Conservation (phyloP, 805 yeast genomes). For the Hanseniaspora vineae region DNA sequence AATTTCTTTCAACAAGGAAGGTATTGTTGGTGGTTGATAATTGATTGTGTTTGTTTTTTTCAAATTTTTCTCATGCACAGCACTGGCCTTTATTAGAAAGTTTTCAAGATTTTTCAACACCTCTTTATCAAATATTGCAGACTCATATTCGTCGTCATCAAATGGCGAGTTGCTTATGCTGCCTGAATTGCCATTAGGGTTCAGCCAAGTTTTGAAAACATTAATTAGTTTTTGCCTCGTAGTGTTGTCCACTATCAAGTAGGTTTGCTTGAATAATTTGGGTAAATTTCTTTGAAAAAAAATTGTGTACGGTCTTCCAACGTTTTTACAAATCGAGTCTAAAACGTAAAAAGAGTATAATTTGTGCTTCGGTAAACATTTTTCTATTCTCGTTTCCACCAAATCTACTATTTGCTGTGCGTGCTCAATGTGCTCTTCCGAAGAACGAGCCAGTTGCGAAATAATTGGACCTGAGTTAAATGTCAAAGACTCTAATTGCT, state of each 20-base stretch:
- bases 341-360: slow-evolving; percentile 71
- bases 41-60: slow-evolving; percentile 5
- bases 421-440: slow-evolving; percentile 67
- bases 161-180: slow-evolving; percentile 1
- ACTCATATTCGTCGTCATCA: background rate
- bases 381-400: slow-evolving; percentile 59
- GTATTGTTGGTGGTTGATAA: slow-evolving; percentile 20
- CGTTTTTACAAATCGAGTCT: slow-evolving; percentile 84
- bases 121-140: slow-evolving; percentile 59
- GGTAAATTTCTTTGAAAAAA: slow-evolving; percentile 49
- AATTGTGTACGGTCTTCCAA: slow-evolving; percentile 82
- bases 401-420: slow-evolving; percentile 72
- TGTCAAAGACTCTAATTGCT: slow-evolving; percentile 62
- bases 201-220: slow-evolving; percentile 80
- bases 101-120: slow-evolving; percentile 61
- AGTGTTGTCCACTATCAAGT: slow-evolving; percentile 65
- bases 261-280: slow-evolving; percentile 61
- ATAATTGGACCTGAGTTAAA: slow-evolving; percentile 87
- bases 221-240: slow-evolving; percentile 61
- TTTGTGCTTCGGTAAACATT: slow-evolving; percentile 73
- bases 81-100: slow-evolving; percentile 53
- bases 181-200: slow-evolving; percentile 12
- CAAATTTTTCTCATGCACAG: slow-evolving; percentile 25
- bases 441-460: slow-evolving; percentile 68
- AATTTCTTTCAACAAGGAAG: slow-evolving; percentile 22